Percentiles rank a stretch among this genome's conserved stretches.
These are phyloP conservation scores for Oldenlandia corymbosa DNA, from an alignment of 257 asterid genomes.

Conservation along the genomic window DNA sequence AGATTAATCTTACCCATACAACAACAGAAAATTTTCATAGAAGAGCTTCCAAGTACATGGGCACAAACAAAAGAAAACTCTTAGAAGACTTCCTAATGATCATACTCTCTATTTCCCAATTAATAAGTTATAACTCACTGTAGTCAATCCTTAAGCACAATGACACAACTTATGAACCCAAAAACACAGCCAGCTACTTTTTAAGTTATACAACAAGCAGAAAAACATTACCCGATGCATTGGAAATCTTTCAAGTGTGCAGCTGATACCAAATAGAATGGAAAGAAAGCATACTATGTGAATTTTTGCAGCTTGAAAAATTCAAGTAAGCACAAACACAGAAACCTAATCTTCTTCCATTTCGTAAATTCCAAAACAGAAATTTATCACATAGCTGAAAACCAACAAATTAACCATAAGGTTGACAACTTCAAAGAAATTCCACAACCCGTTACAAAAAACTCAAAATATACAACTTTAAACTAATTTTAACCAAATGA, in stretches of 20 bases:
- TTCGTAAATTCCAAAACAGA: neutral
- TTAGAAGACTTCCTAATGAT: neutral
- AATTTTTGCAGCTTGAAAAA: neutral
- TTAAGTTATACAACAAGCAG: neutral
- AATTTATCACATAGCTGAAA: neutral
- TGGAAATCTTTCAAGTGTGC: neutral
- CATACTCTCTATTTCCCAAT: neutral
- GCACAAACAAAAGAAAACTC: neutral
- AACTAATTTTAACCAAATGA: neutral
- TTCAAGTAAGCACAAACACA: neutral
- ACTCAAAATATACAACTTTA: neutral
- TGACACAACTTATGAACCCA: neutral
- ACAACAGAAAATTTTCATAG: neutral
- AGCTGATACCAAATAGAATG: too few relatives aligned
- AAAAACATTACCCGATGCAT: neutral
- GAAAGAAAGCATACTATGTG: too few relatives aligned
- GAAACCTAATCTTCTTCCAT: neutral
- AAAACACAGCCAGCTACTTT: neutral
- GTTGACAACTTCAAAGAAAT: neutral
- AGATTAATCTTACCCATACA: slow-evolving; percentile 4
- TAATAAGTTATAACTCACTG: neutral
- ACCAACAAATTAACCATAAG: neutral
- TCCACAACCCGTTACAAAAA: neutral
- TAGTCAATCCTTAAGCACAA: neutral
- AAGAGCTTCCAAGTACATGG: neutral